phyloP scores from a whole-genome alignment of 164 flowering plant species.

The Umbellularia californica region DNA sequence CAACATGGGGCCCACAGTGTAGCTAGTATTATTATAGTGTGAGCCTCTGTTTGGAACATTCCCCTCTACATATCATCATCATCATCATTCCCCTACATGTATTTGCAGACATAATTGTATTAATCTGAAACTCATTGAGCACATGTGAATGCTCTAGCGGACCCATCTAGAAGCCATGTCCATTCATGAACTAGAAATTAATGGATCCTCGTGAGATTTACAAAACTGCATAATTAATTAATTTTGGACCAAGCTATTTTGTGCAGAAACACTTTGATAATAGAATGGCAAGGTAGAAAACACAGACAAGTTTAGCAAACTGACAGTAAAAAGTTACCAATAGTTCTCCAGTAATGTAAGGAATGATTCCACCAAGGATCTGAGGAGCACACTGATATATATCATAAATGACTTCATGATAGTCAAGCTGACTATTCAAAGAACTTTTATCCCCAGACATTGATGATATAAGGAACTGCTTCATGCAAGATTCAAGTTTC shows the following conservation, averaged over 20 bases:
- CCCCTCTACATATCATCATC: no score
- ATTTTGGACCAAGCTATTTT: not conserved
- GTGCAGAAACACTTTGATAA: not conserved
- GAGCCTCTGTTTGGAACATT: not conserved
- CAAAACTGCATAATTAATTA: not conserved
- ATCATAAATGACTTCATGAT: constrained; percentile 85
- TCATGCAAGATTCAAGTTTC: constrained; percentile 81
- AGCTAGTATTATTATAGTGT: not conserved
- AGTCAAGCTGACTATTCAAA: constrained; percentile 43
- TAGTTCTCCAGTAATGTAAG: constrained; percentile 83
- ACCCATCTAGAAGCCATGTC: not conserved
- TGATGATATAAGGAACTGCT: constrained; percentile 81
- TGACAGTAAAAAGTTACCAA: constrained; percentile 50
- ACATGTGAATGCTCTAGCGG: not conserved
- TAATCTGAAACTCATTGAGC: not conserved
- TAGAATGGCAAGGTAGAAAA: not conserved
- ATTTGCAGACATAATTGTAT: no score
- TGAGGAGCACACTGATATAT: constrained; percentile 89
- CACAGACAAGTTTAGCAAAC: not conserved
- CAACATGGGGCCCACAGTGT: not conserved
- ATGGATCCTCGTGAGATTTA: not conserved
- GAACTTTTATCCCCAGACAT: constrained; percentile 69
- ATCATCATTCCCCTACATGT: no score
- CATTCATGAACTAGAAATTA: not conserved
- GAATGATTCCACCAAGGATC: constrained; percentile 65